A percentile compares a stretch with the other conserved stretches of the same genome.
Evolutionary conservation across 2,329 filamentous ascomycete genomes (phyloP).

Genomic region (Albifimbria verrucaria): DNA sequence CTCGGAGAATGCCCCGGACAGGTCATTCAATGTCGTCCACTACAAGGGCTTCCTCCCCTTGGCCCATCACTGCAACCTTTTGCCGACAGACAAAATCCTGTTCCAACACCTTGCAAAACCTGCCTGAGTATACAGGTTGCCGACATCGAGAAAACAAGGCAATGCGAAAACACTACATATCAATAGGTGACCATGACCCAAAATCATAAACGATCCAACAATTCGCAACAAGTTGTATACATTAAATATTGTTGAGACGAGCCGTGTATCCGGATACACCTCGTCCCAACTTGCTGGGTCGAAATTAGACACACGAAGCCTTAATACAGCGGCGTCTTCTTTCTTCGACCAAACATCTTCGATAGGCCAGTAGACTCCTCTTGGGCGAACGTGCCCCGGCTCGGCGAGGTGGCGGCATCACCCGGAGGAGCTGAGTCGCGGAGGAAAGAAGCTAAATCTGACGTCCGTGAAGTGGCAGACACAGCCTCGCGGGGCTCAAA

Average conservation of each 20-base stretch:
- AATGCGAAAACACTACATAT: too few relatives aligned
- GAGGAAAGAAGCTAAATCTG: slow-evolving; percentile 71
- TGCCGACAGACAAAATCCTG: background rate
- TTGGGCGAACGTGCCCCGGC: slow-evolving; percentile 22
- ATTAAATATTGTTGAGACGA: too few relatives aligned
- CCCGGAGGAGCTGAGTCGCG: slow-evolving; percentile 64
- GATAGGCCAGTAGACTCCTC: slow-evolving; percentile 40
- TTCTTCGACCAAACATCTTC: slow-evolving; percentile 48
- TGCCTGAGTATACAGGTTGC: background rate
- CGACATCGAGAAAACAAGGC: background rate
- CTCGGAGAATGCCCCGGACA: too few relatives aligned
- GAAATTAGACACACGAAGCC: too few relatives aligned
- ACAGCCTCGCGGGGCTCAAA: slow-evolving; percentile 55
- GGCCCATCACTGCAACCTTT: background rate
- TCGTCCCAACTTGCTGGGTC: too few relatives aligned
- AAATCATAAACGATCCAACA: too few relatives aligned
- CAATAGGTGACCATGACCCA: too few relatives aligned
- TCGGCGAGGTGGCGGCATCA: slow-evolving; percentile 19
- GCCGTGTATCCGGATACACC: too few relatives aligned
- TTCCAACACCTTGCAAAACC: background rate
- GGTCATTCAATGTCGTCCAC: too few relatives aligned
- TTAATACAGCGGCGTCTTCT: slow-evolving; percentile 39
- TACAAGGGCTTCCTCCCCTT: background rate
- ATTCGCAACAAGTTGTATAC: too few relatives aligned
- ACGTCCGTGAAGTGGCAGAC: slow-evolving; percentile 51